A percentile compares a stretch with the other conserved stretches of the same genome.
phyloP scores from a whole-genome alignment of 805 yeast genomes.

The Zygotorulaspora sp. region DNA sequence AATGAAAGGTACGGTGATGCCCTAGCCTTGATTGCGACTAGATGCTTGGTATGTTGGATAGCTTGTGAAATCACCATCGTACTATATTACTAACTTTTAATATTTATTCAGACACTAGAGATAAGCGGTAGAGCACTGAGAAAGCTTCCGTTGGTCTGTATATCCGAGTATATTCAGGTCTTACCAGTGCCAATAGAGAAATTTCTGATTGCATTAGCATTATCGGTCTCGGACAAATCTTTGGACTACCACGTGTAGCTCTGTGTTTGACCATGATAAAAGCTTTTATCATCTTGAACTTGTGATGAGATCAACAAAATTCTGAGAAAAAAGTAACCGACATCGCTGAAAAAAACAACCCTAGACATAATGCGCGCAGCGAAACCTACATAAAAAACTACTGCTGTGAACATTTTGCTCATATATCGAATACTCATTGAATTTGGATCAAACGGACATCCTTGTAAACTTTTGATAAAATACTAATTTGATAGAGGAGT shows the following conservation, averaged over 20 bases:
- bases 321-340: too few species aligned
- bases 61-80: too few species aligned
- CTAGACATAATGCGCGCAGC: too few species aligned
- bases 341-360: too few species aligned
- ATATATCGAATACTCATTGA: too few species aligned
- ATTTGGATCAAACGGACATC: too few species aligned
- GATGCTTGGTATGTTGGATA: slow-evolving; percentile 32
- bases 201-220: slow-evolving; percentile 28
- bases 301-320: too few species aligned
- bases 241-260: slow-evolving; percentile 10
- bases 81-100: slow-evolving; percentile 15
- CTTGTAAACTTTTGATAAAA: too few species aligned
- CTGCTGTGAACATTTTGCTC: too few species aligned
- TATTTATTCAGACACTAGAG: slow-evolving; percentile 13
- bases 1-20: slow-evolving; percentile 11
- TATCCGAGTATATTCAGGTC: slow-evolving; percentile 27
- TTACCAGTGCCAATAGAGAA: slow-evolving; percentile 25
- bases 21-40: slow-evolving; percentile 17
- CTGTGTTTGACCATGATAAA: not conserved
- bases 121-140: slow-evolving; percentile 32
- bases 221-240: slow-evolving; percentile 8
- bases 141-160: slow-evolving; percentile 28
- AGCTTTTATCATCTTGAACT: not conserved
- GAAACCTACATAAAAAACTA: too few species aligned
- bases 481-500: too few species aligned